Conservation (phyloP, 164 flowering plant genomes). For the Macadamia integrifolia region DNA sequence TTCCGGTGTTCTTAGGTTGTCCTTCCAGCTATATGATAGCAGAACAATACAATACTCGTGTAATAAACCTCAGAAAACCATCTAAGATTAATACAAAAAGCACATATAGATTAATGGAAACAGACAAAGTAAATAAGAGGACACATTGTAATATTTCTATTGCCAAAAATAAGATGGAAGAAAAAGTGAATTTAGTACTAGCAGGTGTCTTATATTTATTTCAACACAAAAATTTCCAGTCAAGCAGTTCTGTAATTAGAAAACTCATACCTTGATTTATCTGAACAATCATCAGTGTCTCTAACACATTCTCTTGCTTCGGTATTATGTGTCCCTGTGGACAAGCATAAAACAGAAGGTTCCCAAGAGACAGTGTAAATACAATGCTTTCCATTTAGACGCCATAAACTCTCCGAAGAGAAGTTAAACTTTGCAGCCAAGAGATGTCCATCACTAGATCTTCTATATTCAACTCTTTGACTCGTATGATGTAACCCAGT, state of each 20-base stretch:
- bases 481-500: conserved; percentile 15
- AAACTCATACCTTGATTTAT: conserved; percentile 40
- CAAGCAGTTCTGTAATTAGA: neutral
- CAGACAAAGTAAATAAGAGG: too few species aligned
- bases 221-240: too few species aligned
- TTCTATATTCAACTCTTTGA: conserved; percentile 30
- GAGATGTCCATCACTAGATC: conserved; percentile 25
- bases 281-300: conserved; percentile 35
- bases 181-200: too few species aligned
- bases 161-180: too few species aligned
- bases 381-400: conserved; percentile 24
- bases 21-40: too few species aligned
- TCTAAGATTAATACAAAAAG: too few species aligned
- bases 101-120: too few species aligned
- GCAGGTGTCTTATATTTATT: too few species aligned
- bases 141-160: too few species aligned
- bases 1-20: neutral
- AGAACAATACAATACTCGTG: too few species aligned
- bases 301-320: conserved; percentile 42
- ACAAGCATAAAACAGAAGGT: conserved; percentile 37
- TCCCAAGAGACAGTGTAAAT: conserved; percentile 17
- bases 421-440: conserved; percentile 23
- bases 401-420: conserved; percentile 19
- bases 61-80: neutral
- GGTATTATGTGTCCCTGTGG: conserved; percentile 38